Conservation (phyloP, 139 green algal genomes). For the Chlorella sp. region DNA sequence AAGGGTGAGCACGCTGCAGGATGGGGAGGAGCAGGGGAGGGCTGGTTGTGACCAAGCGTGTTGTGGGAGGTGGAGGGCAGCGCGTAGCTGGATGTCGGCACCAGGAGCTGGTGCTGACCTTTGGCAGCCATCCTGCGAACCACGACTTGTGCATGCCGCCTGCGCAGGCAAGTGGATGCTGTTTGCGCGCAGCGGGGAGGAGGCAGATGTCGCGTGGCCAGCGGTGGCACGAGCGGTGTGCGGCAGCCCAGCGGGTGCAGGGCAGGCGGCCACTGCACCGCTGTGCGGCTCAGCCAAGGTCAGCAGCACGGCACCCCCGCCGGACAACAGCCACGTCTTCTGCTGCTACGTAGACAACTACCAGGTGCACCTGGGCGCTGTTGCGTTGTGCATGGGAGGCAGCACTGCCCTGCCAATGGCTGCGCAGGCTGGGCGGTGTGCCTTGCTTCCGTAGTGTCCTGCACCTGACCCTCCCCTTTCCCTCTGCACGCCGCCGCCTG, state of each 20-base stretch:
- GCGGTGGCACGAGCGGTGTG: slow-evolving; percentile 11
- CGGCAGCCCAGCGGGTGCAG: background rate
- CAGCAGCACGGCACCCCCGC: slow-evolving; percentile 1
- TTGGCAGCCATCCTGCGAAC: no score
- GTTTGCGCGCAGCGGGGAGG: slow-evolving; percentile 30
- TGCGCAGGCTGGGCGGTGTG: no score
- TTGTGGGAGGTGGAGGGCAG: no score
- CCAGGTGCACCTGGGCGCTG: background rate
- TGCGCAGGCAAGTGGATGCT: slow-evolving; percentile 46
- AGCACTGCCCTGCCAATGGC: no score
- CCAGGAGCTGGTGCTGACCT: no score
- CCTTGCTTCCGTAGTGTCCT: no score
- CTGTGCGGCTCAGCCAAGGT: slow-evolving; percentile 39
- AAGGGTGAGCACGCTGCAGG: background rate
- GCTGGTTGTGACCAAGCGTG: no score
- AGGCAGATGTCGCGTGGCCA: slow-evolving; percentile 40
- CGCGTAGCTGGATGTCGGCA: no score
- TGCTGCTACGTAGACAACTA: slow-evolving; percentile 44
- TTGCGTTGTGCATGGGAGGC: no score
- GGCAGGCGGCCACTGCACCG: background rate
- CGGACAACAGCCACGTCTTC: slow-evolving; percentile 18
- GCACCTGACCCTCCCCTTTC: no score
- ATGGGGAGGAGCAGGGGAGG: no score
- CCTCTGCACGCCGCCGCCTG: background rate
- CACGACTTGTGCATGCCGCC: no score